Evolutionary conservation across 1,284 basidiomycete species (phyloP), one percentile per base, ranked within the genome.

Genomic region (Moesziomyces antarcticus): DNA sequence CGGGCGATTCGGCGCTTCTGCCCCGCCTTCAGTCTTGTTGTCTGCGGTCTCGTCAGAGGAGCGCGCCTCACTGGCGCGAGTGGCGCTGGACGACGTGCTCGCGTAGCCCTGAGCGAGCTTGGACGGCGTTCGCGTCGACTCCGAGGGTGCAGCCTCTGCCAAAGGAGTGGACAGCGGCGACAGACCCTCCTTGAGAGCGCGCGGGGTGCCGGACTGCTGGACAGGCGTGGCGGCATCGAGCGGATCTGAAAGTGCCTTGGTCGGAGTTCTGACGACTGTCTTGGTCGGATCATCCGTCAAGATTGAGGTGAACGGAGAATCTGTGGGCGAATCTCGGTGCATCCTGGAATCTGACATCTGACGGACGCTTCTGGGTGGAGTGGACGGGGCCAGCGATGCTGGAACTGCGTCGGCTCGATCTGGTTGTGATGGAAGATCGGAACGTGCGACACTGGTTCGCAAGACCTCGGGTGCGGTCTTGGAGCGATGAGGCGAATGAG

Each of bases 401-500:
- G 66, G 48, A 11, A 54, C 59, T 41, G 55, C 43, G 13, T 40
- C 48, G 9, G 51, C 41, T 20, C 21, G 52, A 3, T 53, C 52
- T 11, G 20, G 21, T 42, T 69, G 60, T n/a, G 56, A 52, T 0
- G 67, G 61, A 5, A 70, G 50, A 5, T 56, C 45, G 16, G 43
- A 42, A 14, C 25, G 58, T 21, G 50, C 20, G 14, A 35, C 55
- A 10, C 30, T 55, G 27, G 58, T 54, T 0, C 58, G 69, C n/a
- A 72, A n/a, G 7, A 50, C 63, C 45, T 66, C 63, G n/a, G 69
- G 69, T 0, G 48, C 63, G 3, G 69, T 72, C 42, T 56, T 57
- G 40, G 69, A 58, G 40, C 69, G 41, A 50, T 55, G 59, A n/a
- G 63, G 69, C 21, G 59, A 47, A 6, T 53, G 56, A 16, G 42